Evolutionary conservation across 768 basidiomycete species (phyloP).

Genomic region (Grammothele lineata): DNA sequence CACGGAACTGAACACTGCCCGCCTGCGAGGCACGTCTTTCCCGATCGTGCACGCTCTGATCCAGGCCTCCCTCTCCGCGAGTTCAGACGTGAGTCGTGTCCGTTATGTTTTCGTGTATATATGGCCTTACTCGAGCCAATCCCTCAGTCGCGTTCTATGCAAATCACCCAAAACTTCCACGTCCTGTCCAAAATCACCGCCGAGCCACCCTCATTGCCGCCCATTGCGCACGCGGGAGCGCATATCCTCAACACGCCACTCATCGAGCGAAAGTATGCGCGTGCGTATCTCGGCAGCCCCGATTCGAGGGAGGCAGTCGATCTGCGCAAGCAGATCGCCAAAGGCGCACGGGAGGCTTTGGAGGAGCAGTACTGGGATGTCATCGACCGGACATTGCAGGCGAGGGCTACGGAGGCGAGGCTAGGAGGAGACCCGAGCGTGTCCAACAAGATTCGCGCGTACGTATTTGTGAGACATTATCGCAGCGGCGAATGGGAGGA

Average conservation of each 20-base stretch:
- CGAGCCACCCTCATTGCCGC: slow-evolving; percentile 73
- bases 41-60: slow-evolving; percentile 72
- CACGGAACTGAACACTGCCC: slow-evolving; percentile 68
- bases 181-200: slow-evolving; percentile 71
- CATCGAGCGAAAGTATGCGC: slow-evolving; percentile 79
- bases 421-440: slow-evolving; percentile 91
- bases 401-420: slow-evolving; percentile 76
- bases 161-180: slow-evolving; percentile 68
- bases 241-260: slow-evolving; percentile 78
- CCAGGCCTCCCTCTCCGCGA: slow-evolving; percentile 58
- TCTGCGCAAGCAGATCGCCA: slow-evolving; percentile 69
- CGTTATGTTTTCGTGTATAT: neutral
- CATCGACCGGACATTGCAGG: slow-evolving; percentile 77
- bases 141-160: slow-evolving; percentile 46
- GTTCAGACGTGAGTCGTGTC: slow-evolving; percentile 46
- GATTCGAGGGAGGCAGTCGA: slow-evolving; percentile 62
- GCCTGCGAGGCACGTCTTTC: slow-evolving; percentile 68
- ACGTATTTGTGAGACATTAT: slow-evolving; percentile 76
- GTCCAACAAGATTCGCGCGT: slow-evolving; percentile 86
- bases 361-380: slow-evolving; percentile 89
- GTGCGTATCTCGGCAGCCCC: slow-evolving; percentile 63
- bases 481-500: slow-evolving; percentile 81
- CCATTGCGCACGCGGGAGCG: slow-evolving; percentile 73
- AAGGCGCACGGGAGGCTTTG: slow-evolving; percentile 73
- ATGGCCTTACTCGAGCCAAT: too few relatives aligned